phyloP scores from a whole-genome alignment of 148 eudicot species.

The Cornus suecica region DNA sequence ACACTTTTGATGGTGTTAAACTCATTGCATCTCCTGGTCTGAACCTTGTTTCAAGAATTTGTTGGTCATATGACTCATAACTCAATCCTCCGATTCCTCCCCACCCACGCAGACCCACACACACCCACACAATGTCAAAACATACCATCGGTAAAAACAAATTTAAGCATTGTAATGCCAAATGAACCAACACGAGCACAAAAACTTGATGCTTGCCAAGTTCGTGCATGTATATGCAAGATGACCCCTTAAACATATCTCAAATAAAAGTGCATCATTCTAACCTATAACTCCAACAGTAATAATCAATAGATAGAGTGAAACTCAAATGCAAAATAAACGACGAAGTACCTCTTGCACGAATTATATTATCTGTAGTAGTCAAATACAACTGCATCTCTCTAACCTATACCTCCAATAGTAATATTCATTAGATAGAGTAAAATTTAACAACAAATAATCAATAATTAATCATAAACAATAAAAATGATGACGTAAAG shows the following conservation, averaged over 20 bases:
- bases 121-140: not conserved
- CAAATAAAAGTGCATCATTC: too few species aligned
- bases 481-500: not conserved
- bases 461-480: not conserved
- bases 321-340: slow-evolving; percentile 8
- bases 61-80: not conserved
- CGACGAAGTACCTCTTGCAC: slow-evolving; percentile 73
- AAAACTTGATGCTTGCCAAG: not conserved
- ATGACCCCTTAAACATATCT: not conserved
- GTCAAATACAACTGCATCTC: slow-evolving; percentile 92
- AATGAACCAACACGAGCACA: not conserved
- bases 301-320: too few species aligned
- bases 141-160: not conserved
- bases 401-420: slow-evolving; percentile 49
- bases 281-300: too few species aligned
- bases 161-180: not conserved
- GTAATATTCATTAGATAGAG: not conserved
- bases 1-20: not conserved
- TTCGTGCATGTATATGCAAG: not conserved
- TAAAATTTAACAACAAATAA: not conserved
- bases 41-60: not conserved
- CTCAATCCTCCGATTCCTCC: not conserved
- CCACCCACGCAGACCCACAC: not conserved
- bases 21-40: not conserved
- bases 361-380: slow-evolving; percentile 70